Evolutionary conservation across 192 early-diverging fungal genomes (phyloP), one percentile per base, ranked within the genome.

Genomic region (Backusella morwellensis): DNA sequence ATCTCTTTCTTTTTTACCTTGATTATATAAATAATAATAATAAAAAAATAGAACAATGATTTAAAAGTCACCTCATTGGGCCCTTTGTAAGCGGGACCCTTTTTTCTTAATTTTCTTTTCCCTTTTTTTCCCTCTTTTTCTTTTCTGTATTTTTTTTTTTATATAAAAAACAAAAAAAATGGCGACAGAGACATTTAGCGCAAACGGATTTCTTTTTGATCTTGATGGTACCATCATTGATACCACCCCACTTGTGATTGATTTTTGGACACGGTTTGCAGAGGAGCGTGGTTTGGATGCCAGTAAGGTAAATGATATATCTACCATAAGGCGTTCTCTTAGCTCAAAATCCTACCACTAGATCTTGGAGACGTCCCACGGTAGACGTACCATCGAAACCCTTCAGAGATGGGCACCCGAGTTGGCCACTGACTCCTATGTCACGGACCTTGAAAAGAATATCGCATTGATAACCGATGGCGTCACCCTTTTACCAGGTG

Each of bases 171-270:
- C 19, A 47, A 47, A 47, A 47, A 47, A 50, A 68, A 21, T 17
- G 23, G 14, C 68, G 44, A 15, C 29, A 34, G 38, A 0, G 2
- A 40, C 70, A 70, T 70, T 70, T 15, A 56, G 35, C n/a, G 41
- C 66, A 2, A 78, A 83, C 69, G 78, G 74, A 4, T 71, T 83
- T 50, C 34, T 83, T 11, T 83, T 83, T 71, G 81, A 83, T 52
- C 75, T 83, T 74, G 87, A 88, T 67, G 84, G 85, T 44, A 88
- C 87, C 5, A 70, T 88, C 32, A 82, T 88, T 75, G 87, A 88
- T 66, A 88, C 87, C 0, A 88, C 87, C 4, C 78, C 73, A n/a
- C 73, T 84, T 40, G 85, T 88, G 17, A 84, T 86, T 40, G 80
- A 81, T 44, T 80, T 86, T 42, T 88, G 87, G 87, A 68, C 77